These are phyloP conservation scores for Haemoproteus tartakovskyi DNA, from an alignment of 169 alveolate species.

Conservation along the genomic window DNA sequence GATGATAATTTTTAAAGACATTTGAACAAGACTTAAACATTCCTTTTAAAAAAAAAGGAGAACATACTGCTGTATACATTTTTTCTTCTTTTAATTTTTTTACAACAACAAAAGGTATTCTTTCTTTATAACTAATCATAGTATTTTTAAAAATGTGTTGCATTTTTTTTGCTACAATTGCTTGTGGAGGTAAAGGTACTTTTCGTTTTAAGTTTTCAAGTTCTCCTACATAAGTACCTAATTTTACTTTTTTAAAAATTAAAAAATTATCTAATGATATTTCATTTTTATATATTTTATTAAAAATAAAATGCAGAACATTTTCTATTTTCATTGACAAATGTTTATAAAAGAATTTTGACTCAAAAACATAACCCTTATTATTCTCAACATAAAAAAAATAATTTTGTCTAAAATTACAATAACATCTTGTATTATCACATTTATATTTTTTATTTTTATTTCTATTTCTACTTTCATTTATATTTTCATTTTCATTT, in stretches of 20 bases:
- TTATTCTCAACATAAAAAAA: slow-evolving; percentile 9
- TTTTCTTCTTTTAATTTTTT: slow-evolving; percentile 33
- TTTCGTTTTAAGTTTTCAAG: slow-evolving; percentile 50
- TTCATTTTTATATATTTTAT: slow-evolving; percentile 18
- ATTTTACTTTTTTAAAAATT: slow-evolving; percentile 62
- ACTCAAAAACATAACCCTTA: slow-evolving; percentile 5
- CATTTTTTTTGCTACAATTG: slow-evolving; percentile 69
- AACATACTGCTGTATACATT: slow-evolving; percentile 14
- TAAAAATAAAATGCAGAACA: slow-evolving; percentile 13
- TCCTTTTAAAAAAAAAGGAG: slow-evolving; percentile 32
- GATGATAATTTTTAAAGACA: too few relatives aligned
- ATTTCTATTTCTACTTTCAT: too few relatives aligned
- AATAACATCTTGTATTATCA: slow-evolving; percentile 9
- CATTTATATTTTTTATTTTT: too few relatives aligned
- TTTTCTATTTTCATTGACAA: slow-evolving; percentile 18
- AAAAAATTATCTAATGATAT: slow-evolving; percentile 63
- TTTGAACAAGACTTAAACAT: slow-evolving; percentile 1
- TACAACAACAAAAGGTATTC: slow-evolving; percentile 67
- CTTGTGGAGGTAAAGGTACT: slow-evolving; percentile 68
- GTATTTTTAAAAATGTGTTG: slow-evolving; percentile 22
- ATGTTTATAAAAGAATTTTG: slow-evolving; percentile 35
- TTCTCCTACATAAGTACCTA: slow-evolving; percentile 69
- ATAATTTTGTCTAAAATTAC: slow-evolving; percentile 34
- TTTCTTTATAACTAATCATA: slow-evolving; percentile 65
- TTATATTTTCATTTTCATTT: too few relatives aligned